Base-by-base conservation (phyloP, 1,284 basidiomycete species). In the Dichomitus squalens region DNA sequence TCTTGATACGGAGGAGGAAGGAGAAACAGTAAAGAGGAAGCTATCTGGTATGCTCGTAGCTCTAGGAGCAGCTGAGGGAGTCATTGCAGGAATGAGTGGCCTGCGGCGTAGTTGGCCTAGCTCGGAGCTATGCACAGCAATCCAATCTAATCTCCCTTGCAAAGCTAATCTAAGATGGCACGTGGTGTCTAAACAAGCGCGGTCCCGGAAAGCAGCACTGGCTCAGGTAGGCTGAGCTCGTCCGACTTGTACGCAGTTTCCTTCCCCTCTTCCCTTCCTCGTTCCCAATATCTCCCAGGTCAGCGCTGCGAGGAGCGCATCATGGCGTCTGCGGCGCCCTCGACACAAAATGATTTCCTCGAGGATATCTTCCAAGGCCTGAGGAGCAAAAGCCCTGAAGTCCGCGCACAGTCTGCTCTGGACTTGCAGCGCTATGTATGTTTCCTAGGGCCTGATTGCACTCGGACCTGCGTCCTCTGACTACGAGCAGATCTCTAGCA, bases 401-500 rank as follows among this genome's bases (percentile, higher is more conserved):
- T 77, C n/a, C 80, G 89, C 51, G 70, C 81, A 35, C 81, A 86
- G 67, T 78, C 85, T 58, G 90, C 90, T 12, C 71, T 79, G 38
- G 87, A 91, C 39, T 73, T 92, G 41, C 81, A 84, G 67, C 85
- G 82, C 65, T 91, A 90, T 80, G 89, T 89, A 69, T 59, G 82
- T 75, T 31, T 53, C n/a, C 29, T 31, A 31, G 29, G 11, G 29
- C 5, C 11, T 31, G 18, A 18, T 8, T 27, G 14, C 20, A 4
- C 14, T 9, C 12, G n/a, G 4, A n/a, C 63, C 23, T 46, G 23
- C 38, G 20, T 36, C 5, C 44, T 33, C 49, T 61, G 3, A 44
- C 46, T 20, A 18, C n/a, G 31, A 55, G 55, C 25, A 93, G 91
- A 86, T 92, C 12, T 80, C 84, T 7, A 84, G 82, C 43, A 83